Evolutionary conservation across 164 flowering plant genomes (phyloP).

Genomic region (Cinnamomum chago): DNA sequence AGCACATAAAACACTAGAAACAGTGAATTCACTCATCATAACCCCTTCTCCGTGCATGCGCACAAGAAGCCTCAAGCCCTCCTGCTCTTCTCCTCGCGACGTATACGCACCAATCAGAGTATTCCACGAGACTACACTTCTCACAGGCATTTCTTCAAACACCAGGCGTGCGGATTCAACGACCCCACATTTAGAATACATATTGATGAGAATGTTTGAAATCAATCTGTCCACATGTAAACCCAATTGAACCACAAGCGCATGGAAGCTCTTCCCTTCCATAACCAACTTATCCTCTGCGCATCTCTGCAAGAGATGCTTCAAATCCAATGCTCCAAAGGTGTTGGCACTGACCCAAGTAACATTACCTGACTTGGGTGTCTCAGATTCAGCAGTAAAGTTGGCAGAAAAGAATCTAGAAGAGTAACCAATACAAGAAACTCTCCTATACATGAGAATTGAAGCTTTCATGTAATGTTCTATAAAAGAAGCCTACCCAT

Average conservation of each 20-base stretch:
- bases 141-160: constrained; percentile 57
- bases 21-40: constrained; percentile 52
- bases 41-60: constrained; percentile 51
- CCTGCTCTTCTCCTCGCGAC: constrained; percentile 38
- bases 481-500: neutral
- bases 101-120: constrained; percentile 62
- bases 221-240: constrained; percentile 32
- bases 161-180: constrained; percentile 48
- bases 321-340: constrained; percentile 19
- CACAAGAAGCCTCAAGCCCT: constrained; percentile 49
- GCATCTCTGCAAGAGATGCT: constrained; percentile 44
- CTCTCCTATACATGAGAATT: constrained; percentile 5
- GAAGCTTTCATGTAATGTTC: constrained; percentile 7
- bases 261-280: constrained; percentile 64
- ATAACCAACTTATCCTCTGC: constrained; percentile 32
- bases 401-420: constrained; percentile 11
- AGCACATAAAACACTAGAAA: constrained; percentile 74
- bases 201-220: constrained; percentile 68
- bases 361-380: neutral
- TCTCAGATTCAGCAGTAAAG: constrained; percentile 3
- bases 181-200: constrained; percentile 69
- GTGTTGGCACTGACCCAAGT: neutral
- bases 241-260: constrained; percentile 34
- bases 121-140: constrained; percentile 80
- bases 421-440: neutral